Evolutionary conservation across 208 protist species (phyloP).

Genomic region (Wallacemonas sp.): DNA sequence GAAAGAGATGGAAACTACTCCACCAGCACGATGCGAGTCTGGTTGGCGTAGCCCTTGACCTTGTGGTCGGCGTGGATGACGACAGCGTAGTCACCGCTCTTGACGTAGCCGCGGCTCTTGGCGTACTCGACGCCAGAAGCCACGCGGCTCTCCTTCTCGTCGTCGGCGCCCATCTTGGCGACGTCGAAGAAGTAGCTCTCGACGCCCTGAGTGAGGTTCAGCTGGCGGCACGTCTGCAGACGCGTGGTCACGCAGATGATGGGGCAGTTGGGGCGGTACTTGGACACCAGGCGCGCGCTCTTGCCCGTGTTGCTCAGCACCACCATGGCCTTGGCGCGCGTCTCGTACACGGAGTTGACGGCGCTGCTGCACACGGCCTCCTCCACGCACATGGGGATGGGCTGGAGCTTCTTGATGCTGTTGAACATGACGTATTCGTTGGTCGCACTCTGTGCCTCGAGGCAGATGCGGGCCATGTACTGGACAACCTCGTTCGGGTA

Average conservation of each 20-base stretch:
- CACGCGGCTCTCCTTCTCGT: constrained; percentile 77
- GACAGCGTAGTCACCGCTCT: constrained; percentile 66
- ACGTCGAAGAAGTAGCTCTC: constrained; percentile 81
- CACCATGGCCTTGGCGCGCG: constrained; percentile 89
- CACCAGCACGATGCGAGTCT: constrained; percentile 74
- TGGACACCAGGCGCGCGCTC: constrained; percentile 94
- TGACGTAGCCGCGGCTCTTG: constrained; percentile 61
- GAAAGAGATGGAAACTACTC: constrained; percentile 27
- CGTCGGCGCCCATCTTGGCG: constrained; percentile 57
- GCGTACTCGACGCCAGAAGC: constrained; percentile 56
- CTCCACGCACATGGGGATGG: constrained; percentile 76
- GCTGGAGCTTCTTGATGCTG: constrained; percentile 83
- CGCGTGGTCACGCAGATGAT: constrained; percentile 93
- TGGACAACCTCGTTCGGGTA: constrained; percentile 96
- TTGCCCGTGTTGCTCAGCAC: constrained; percentile 92
- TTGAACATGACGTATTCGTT: constrained; percentile 83
- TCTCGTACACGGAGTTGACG: constrained; percentile 95
- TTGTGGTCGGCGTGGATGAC: constrained; percentile 84
- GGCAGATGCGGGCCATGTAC: constrained; percentile 95
- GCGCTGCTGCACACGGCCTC: constrained; percentile 94
- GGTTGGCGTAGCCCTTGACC: constrained; percentile 89
- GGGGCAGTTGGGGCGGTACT: constrained; percentile 96
- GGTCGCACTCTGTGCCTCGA: constrained; percentile 83
- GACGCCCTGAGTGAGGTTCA: constrained; percentile 79
- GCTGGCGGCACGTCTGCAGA: constrained; percentile 83